Conservation (phyloP, 345 rosid genomes). For the Salix suchowensis region DNA sequence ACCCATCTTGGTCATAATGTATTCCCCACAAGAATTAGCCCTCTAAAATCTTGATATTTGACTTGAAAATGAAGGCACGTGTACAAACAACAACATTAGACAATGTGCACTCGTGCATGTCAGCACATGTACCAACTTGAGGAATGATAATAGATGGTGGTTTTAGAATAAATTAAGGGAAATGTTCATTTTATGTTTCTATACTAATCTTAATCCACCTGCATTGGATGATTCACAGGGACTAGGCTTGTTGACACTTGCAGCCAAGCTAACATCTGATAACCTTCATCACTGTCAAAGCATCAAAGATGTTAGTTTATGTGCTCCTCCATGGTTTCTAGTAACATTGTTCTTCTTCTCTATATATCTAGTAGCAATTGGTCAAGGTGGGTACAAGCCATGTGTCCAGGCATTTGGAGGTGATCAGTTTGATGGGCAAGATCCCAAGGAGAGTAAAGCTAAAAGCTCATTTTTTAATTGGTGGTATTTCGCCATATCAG, state of each 20-base stretch:
- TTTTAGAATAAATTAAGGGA: background rate
- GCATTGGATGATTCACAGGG: background rate
- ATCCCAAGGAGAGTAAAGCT: background rate
- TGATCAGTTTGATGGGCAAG: background rate
- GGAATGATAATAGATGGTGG: too few species aligned
- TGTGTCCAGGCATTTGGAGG: slow-evolving; percentile 9
- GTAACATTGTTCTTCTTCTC: background rate
- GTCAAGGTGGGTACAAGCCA: slow-evolving; percentile 1
- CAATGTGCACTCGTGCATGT: too few species aligned
- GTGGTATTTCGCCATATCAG: background rate
- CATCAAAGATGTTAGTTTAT: background rate
- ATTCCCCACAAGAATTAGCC: too few species aligned
- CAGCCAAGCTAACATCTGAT: background rate
- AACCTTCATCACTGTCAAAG: background rate
- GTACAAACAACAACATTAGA: too few species aligned
- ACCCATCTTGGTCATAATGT: too few species aligned
- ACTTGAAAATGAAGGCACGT: too few species aligned
- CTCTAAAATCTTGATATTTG: too few species aligned
- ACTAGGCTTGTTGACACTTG: slow-evolving; percentile 5
- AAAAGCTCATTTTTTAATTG: slow-evolving; percentile 8
- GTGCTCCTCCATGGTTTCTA: background rate
- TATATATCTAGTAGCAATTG: background rate
- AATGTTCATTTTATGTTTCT: background rate
- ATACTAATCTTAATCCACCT: background rate
- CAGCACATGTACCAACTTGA: too few species aligned